Percentiles rank a stretch among this genome's conserved stretches.
These are phyloP conservation scores for Macrolepiota fuliginosa DNA, from an alignment of 768 basidiomycete genomes.

Conservation along the genomic window DNA sequence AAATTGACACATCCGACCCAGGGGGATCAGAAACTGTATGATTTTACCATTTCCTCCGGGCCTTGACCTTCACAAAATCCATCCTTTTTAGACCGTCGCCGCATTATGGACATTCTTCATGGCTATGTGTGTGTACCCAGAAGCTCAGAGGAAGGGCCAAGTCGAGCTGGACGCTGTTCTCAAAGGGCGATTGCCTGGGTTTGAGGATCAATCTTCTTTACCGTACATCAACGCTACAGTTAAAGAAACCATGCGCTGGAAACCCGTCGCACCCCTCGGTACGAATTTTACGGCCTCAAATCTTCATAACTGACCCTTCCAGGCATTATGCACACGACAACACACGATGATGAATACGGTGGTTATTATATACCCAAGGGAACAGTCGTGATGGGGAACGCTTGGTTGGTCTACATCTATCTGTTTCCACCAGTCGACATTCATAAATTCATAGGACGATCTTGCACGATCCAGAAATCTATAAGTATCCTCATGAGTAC, in stretches of 20 bases:
- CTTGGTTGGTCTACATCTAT: constrained; percentile 9
- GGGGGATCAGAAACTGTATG: no score
- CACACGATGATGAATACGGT: constrained; percentile 13
- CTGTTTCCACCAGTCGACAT: neutral
- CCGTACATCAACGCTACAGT: constrained; percentile 35
- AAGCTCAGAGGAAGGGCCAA: constrained; percentile 33
- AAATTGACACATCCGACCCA: no score
- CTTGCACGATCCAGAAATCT: constrained; percentile 15
- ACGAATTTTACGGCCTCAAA: neutral
- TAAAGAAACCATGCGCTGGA: constrained; percentile 27
- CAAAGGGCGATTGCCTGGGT: constrained; percentile 33
- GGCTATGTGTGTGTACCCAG: constrained; percentile 37
- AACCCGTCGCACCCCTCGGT: constrained; percentile 16
- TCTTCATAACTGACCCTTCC: no score
- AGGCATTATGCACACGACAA: constrained; percentile 6
- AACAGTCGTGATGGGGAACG: constrained; percentile 13
- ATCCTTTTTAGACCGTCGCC: constrained; percentile 24
- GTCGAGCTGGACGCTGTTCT: constrained; percentile 39
- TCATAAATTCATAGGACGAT: constrained; percentile 10
- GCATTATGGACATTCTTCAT: constrained; percentile 31
- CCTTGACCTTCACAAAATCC: no score
- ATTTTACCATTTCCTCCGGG: no score
- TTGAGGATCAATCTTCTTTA: constrained; percentile 27
- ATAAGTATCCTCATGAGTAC: constrained; percentile 8
- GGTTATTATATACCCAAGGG: constrained; percentile 17